Base-by-base conservation (phyloP, 331 rosid species). In the Acacia concinna region DNA sequence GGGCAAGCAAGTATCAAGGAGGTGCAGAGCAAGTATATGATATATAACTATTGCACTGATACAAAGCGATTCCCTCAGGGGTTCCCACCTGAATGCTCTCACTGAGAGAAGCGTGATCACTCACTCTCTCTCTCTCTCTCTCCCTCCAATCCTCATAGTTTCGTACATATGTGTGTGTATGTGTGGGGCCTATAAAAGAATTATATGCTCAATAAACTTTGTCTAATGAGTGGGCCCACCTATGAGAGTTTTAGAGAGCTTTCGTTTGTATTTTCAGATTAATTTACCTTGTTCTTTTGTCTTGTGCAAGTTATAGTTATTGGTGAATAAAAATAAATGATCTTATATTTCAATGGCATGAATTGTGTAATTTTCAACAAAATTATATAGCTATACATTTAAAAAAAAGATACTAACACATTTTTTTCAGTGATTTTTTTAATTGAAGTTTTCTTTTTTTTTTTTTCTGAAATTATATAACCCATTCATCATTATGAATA, bases 11-110 rank as follows among this genome's bases (percentile, higher is more conserved):
- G 83, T 72, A 65, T 85, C 46, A 79, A 31, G 8, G 86, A 83
- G 89, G 86, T 74, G 4, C 86, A 88, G 31, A 79, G 76, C 71
- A 85, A 88, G 4, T 85, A 85, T 71, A 88, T 88, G 91, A 77
- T 88, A 40, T 88, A 88, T 68, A 85, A 88, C 59, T 88, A 88
- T 6, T 88, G 91, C 75, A 47, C 87, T 3, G 91, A 88, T 72
- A 1, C 44, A 38, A 88, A 77, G 13, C 87, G 91, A 27, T 88
- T 83, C 81, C 82, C 89, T 8, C 91, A 83, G 75, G 91, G 89
- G 1, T 0, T 49, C 28, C 91, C 89, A 68, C 30, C 46, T 0
- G 89, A 88, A 79, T 88, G 89, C 69, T 69, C 85, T 20, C 7
- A n/a, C 27, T 49, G 78, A 51, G 10, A 18, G 1, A 7, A 47